Conservation (phyloP, 176 grass and related monocot species). For the Puccinellia tenuiflora region DNA sequence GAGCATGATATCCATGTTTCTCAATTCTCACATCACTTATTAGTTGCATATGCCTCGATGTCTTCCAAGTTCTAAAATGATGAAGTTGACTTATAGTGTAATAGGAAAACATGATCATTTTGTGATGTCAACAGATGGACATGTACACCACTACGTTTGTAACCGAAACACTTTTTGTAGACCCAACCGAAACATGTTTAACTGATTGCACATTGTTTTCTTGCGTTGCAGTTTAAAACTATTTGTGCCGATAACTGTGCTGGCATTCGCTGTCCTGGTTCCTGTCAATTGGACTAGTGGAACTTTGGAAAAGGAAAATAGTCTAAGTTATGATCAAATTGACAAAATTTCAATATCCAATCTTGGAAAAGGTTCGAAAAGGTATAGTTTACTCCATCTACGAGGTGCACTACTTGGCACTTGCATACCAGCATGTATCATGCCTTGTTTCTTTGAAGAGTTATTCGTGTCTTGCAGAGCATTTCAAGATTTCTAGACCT, state of each 20-base stretch:
- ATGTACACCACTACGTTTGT: not conserved
- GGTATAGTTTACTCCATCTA: slow-evolving; percentile 32
- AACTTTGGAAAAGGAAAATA: slow-evolving; percentile 45
- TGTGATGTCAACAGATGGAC: not conserved
- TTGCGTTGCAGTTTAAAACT: slow-evolving; percentile 71
- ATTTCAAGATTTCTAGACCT: not conserved
- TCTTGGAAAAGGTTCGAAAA: slow-evolving; percentile 69
- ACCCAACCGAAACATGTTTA: not conserved
- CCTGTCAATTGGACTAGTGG: slow-evolving; percentile 88
- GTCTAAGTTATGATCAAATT: slow-evolving; percentile 64
- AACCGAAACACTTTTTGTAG: not conserved
- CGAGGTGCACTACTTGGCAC: not conserved
- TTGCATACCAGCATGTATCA: not conserved
- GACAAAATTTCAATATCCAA: slow-evolving; percentile 98
- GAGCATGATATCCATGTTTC: slow-evolving; percentile 25
- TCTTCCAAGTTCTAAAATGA: not conserved
- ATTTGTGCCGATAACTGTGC: slow-evolving; percentile 75
- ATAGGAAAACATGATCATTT: not conserved
- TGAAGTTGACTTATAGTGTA: not conserved
- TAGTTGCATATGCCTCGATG: slow-evolving; percentile 5
- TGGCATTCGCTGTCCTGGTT: slow-evolving; percentile 67
- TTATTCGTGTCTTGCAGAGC: not conserved
- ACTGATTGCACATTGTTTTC: not conserved
- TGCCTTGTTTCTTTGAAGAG: not conserved
- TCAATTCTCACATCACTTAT: not conserved